Base-by-base conservation (phyloP, 345 rosid species). In the Lagerstroemia speciosa region DNA sequence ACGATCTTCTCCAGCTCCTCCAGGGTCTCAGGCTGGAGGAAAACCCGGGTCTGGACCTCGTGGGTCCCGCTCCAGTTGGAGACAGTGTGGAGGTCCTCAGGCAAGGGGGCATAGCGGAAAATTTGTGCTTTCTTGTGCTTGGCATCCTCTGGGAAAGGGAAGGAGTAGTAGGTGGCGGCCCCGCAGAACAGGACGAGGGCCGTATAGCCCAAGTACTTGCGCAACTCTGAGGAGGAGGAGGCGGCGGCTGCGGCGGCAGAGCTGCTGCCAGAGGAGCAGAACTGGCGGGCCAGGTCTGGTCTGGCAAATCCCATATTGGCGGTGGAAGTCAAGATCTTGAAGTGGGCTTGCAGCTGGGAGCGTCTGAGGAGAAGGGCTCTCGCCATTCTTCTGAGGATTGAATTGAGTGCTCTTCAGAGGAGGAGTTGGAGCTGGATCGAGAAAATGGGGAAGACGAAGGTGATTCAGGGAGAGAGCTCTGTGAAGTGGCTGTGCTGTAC, bases 11-110 rank as follows among this genome's bases (percentile, higher is more conserved):
- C 95, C 65, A 91, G 82, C 67, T 91, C 85, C 24, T 81, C 67
- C 40, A 89, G 66, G 67, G 31, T 81, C 82, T 91, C 97, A 8
- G 98, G 99, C 78, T 94, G 98, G 76, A 84, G 84, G 67, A 91
- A 94, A 65, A 77, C 69, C 62, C 93, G 85, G 70, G 99, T 94
- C 83, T 82, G 96, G 29, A 94, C 99, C 89, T 94, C 99, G 78
- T 94, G 97, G 67, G 98, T 91, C 17, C 96, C 95, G 46, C 99
- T 94, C 99, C 96, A 91, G 75, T 94, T 94, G 73, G 99, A 88
- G 32, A 94, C 88, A 10, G 88, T 86, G 77, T 94, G 98, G 60
- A 94, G 97, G 71, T 94, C 99, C 17, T 91, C 99, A 1, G 98
- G 96, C 19, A 94, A 72, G 0, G 96, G 98, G 45, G 99, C 97